Conservation (phyloP, 371 early-diverging fungal genomes). For the Rhizomucor miehei region DNA sequence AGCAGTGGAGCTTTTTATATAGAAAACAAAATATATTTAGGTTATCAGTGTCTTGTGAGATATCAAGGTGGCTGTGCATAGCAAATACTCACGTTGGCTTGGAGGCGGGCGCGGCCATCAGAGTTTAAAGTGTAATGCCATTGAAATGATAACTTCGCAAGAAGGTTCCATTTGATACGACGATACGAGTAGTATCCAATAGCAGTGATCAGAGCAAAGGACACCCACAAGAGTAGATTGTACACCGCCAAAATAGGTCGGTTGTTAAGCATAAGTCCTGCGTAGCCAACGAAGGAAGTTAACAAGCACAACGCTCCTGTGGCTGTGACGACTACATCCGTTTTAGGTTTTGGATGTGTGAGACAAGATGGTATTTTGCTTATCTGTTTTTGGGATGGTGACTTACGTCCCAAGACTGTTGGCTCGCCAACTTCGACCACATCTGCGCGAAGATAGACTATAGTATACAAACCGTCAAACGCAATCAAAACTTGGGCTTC, state of each 20-base stretch:
- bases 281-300: slow-evolving; percentile 47
- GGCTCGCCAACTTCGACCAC: slow-evolving; percentile 43
- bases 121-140: slow-evolving; percentile 43
- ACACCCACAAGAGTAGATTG: slow-evolving; percentile 52
- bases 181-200: slow-evolving; percentile 58
- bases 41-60: background rate
- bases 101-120: slow-evolving; percentile 37
- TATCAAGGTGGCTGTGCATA: background rate
- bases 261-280: slow-evolving; percentile 55
- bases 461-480: background rate
- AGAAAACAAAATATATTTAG: no score
- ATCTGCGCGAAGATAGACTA: slow-evolving; percentile 47
- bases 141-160: slow-evolving; percentile 46
- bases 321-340: slow-evolving; percentile 38
- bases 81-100: slow-evolving; percentile 38
- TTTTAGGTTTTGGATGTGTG: no score
- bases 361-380: background rate
- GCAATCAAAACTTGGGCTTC: background rate
- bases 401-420: slow-evolving; percentile 44
- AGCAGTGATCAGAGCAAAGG: slow-evolving; percentile 51
- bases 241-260: slow-evolving; percentile 46
- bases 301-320: slow-evolving; percentile 48
- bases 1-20: slow-evolving; percentile 62
- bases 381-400: background rate
- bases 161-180: slow-evolving; percentile 42